Evolutionary conservation across 2,329 filamentous ascomycete genomes (phyloP), one percentile per base, ranked within the genome.

Genomic region (Colletotrichum shisoi): DNA sequence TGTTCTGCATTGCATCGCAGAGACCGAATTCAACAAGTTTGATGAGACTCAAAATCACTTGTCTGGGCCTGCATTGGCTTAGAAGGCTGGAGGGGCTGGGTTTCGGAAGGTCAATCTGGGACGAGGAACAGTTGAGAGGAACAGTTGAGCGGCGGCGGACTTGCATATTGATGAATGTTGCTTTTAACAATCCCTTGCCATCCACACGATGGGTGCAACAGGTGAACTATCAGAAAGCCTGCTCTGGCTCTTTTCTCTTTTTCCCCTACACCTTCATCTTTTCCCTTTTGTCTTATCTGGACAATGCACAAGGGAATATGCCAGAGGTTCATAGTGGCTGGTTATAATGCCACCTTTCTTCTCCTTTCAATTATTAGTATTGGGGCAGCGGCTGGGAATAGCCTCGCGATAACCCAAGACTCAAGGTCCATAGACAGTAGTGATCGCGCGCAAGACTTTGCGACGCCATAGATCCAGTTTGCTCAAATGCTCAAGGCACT

Each of bases 1-100:
- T 34, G 51, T 62, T 67, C 21, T 45, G 40, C 57, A 67, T 42
- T 54, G 63, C 64, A 45, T 63, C 45, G 31, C 63, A 54, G 64
- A 63, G 57, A 59, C 62, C 66, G 61, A 37, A 54, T 48, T 63
- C 54, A 9, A 39, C 17, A 62, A 27, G 51, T 67, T 42, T 19
- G 45, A 52, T 17, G 27, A 62, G 60, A 46, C n/a, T 52, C 17
- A 15, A 19, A 51, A 61, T 53, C 31, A 45, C 13, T 56, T n/a
- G 48, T 45, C 42, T 53, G 15, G 58, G 44, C 19, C 42, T n/a
- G 15, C 15, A 21, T 24, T 4, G 11, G 11, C 13, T 31, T 37
- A 19, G 19, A n/a, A 21, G 45, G 45, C 46, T 49, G 39, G 27
- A 42, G 42, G 45, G 51, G 12, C 52, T 61, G 56, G 54, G 48